Percentiles rank a stretch among this genome's conserved stretches.
phyloP scores from a whole-genome alignment of 129 eudicot species.

The Flaveria sonorensis region DNA sequence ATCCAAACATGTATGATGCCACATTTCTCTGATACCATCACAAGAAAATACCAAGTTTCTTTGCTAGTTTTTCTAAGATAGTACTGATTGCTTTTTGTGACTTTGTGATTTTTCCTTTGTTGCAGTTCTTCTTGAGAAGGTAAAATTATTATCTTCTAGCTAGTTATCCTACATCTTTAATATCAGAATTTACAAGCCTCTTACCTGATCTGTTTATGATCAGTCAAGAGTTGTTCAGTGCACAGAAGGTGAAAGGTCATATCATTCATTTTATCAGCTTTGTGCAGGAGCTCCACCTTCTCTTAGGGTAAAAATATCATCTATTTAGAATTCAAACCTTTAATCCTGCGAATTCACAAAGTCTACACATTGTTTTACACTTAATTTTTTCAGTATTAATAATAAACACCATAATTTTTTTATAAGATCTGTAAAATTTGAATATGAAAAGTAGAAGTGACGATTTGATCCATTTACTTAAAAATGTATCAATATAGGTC shows the following conservation, averaged over 20 bases:
- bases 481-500: background rate
- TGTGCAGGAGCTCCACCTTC: slow-evolving; percentile 86
- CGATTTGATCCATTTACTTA: background rate
- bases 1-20: slow-evolving; percentile 89
- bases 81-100: slow-evolving; percentile 30
- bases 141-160: slow-evolving; percentile 28
- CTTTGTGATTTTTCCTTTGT: slow-evolving; percentile 20
- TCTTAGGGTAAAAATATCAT: slow-evolving; percentile 57
- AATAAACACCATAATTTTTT: background rate
- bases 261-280: slow-evolving; percentile 90
- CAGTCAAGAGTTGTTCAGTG: slow-evolving; percentile 95
- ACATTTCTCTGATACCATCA: slow-evolving; percentile 18
- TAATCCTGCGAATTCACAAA: background rate
- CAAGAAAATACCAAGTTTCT: background rate
- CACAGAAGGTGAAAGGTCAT: slow-evolving; percentile 90
- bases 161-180: slow-evolving; percentile 7
- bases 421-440: background rate
- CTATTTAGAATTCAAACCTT: background rate
- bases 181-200: slow-evolving; percentile 7
- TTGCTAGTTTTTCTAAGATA: slow-evolving; percentile 15
- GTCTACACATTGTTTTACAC: background rate
- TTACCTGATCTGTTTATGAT: slow-evolving; percentile 30
- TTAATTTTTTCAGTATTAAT: background rate
- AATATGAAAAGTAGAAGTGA: background rate
- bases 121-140: slow-evolving; percentile 39